Evolutionary conservation across 2,329 filamentous ascomycete genomes (phyloP), one percentile per base, ranked within the genome.

Genomic region (Aspergillus sp.): DNA sequence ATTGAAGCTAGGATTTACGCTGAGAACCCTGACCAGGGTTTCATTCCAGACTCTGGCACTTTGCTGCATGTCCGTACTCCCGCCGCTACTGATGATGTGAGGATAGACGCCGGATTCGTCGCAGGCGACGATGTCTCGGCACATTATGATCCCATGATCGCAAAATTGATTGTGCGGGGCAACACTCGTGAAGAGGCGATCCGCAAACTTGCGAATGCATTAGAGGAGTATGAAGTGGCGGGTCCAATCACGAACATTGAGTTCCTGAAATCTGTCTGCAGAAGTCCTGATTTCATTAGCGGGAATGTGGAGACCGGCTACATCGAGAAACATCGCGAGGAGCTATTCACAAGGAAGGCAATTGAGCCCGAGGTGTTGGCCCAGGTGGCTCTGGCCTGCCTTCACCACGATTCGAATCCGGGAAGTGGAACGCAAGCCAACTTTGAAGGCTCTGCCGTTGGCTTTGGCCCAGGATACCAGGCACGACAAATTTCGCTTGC

Each of bases 121-220:
- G 85, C 92, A 67, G 95, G 95, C 25, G 94, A 97, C 73, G 91
- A 92, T 64, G 91, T 99, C 2, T 96, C 93, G 0, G 91, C 94
- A 60, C 91, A 95, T 57, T 99, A 99, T 76, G 95, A 99, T 69
- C 95, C 95, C 28, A 99, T 99, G 95, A 97, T 99, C 67, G 91
- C 95, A 48, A 99, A 99, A 79, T 85, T 99, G 55, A 99, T 99
- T 68, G 92, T 98, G 5, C 87, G 91, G 60, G 95, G 91, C 0
- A 85, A 87, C 15, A 89, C 89, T 59, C 85, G 95, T 61, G 85
- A 90, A 72, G 89, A 90, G 25, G 91, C 93, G 3, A 89, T 99
- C 53, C 88, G 91, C 60, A 96, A 91, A 75, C 83, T 99, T 61
- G 87, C 88, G 39, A 82, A 88, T 4, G 93, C 95, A 0, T 81